A percentile compares a stretch with the other conserved stretches of the same genome.
Evolutionary conservation across 768 basidiomycete species (phyloP).

Genomic region (Boletus rex-veris): DNA sequence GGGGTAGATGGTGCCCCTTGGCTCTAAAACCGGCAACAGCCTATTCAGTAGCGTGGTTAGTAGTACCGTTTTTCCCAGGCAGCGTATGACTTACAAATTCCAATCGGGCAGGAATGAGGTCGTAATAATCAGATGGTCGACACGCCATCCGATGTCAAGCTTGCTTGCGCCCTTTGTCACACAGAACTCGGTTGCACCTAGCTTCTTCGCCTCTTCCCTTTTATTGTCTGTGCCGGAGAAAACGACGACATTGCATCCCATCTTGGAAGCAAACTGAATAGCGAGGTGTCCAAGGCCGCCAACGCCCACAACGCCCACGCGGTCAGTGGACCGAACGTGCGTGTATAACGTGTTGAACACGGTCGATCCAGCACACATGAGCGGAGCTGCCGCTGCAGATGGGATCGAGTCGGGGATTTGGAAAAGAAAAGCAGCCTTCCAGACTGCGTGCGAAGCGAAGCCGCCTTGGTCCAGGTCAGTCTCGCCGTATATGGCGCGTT

Average conservation of each 20-base stretch:
- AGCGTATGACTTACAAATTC: slow-evolving; percentile 22
- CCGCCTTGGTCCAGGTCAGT: slow-evolving; percentile 33
- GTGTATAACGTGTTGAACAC: slow-evolving; percentile 27
- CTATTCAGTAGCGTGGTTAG: slow-evolving; percentile 9
- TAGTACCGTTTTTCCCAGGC: not conserved
- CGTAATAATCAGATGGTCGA: slow-evolving; percentile 34
- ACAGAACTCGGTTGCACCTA: slow-evolving; percentile 38
- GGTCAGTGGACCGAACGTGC: slow-evolving; percentile 28
- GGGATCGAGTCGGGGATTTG: slow-evolving; percentile 30
- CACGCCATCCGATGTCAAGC: slow-evolving; percentile 26
- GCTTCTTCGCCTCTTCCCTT: slow-evolving; percentile 30
- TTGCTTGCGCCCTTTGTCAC: slow-evolving; percentile 23
- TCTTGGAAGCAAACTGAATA: slow-evolving; percentile 22
- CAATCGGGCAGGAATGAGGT: slow-evolving; percentile 28
- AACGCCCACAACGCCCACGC: slow-evolving; percentile 34
- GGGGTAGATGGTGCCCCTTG: slow-evolving; percentile 22
- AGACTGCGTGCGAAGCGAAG: slow-evolving; percentile 35
- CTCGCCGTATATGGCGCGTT: slow-evolving; percentile 25
- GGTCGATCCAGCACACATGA: slow-evolving; percentile 38
- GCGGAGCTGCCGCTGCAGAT: slow-evolving; percentile 32
- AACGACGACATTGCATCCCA: slow-evolving; percentile 37
- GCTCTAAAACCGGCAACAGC: slow-evolving; percentile 25
- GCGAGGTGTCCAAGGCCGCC: slow-evolving; percentile 31
- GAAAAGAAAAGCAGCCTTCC: slow-evolving; percentile 35
- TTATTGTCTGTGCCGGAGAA: slow-evolving; percentile 35